Base-by-base conservation (phyloP, 75 land plant genomes). In the Pseudotsuga menziesii region DNA sequence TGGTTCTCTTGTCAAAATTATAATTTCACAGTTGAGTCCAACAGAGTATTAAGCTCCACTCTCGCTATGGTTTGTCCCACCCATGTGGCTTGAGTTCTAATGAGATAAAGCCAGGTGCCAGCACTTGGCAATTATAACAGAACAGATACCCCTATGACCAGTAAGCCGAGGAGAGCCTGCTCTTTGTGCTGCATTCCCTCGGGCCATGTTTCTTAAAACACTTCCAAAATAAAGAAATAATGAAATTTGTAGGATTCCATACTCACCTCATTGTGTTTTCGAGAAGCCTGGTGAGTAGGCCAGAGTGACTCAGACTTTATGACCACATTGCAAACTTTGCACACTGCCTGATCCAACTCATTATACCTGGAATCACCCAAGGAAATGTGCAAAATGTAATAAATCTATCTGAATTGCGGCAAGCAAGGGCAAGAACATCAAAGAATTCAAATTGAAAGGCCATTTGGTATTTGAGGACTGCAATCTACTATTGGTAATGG, bases 231-330 rank as follows among this genome's bases (percentile, higher is more conserved):
- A n/a, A 44, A 61, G 22, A 39, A 64, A 75, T 36, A 69, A 67
- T 59, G 1, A 56, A 27, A 25, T 29, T 26, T 17, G 9, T n/a
- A 57, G 36, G 5, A 41, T 39, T 26, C n/a, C n/a, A 19, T 16
- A 20, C 77, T 80, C 56, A 94, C 97, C 88, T 92, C 91, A 25
- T 84, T 91, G 76, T 94, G 98, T 64, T 82, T 87, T 26, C 86
- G 86, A 48, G 98, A 94, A 76, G 57, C 89, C 82, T 87, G 88
- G 77, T 94, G 98, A 27, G 91, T 91, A 48, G 82, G 82, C 98
- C 98, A 94, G 6, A 79, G 57, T 13, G 88, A 72, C 58, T 92
- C 98, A 26, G 98, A 90, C 76, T 92, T 94, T 78, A 94, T 76
- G 57, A 87, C 75, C 35, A 88, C 78, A 44, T 94, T 87, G 77